These are phyloP conservation scores for Scortechinia acanthostroma DNA, from an alignment of 2,329 filamentous ascomycete species.

Conservation along the genomic window DNA sequence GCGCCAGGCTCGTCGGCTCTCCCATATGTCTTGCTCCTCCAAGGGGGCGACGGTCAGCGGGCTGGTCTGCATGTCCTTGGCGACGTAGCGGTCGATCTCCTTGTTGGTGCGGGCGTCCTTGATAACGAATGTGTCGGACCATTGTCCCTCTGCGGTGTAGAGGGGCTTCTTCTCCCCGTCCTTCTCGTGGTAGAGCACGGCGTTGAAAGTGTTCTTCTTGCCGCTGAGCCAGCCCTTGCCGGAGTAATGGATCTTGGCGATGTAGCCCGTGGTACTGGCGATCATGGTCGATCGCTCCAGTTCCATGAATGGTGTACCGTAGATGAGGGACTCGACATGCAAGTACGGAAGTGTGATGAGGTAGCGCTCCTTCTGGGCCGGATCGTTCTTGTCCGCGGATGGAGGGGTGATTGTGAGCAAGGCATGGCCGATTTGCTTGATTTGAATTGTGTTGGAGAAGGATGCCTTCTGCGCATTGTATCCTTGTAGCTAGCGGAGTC, in stretches of 20 bases:
- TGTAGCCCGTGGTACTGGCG: constrained; percentile 77
- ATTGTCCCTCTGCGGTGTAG: constrained; percentile 83
- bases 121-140: constrained; percentile 78
- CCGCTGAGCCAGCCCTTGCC: constrained; percentile 92
- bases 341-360: constrained; percentile 85
- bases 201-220: constrained; percentile 87
- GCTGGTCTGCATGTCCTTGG: constrained; percentile 47
- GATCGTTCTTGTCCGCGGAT: constrained; percentile 10
- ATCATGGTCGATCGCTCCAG: constrained; percentile 81
- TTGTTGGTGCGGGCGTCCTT: constrained; percentile 46
- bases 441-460: constrained; percentile 85
- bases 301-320: constrained; percentile 81
- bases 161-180: constrained; percentile 61
- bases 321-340: constrained; percentile 89
- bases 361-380: constrained; percentile 55
- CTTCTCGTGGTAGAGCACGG: constrained; percentile 64
- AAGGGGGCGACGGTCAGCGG: constrained; percentile 66
- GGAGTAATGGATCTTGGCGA: constrained; percentile 83
- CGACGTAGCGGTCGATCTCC: constrained; percentile 49
- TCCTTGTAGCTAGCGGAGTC: constrained; percentile 65
- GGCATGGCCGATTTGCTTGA: constrained; percentile 90
- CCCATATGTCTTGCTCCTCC: constrained; percentile 76
- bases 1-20: constrained; percentile 81
- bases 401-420: constrained; percentile 64
- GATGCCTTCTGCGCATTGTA: constrained; percentile 96